These are phyloP conservation scores for Cydonia oblonga DNA, from an alignment of 331 rosid genomes.

Conservation along the genomic window DNA sequence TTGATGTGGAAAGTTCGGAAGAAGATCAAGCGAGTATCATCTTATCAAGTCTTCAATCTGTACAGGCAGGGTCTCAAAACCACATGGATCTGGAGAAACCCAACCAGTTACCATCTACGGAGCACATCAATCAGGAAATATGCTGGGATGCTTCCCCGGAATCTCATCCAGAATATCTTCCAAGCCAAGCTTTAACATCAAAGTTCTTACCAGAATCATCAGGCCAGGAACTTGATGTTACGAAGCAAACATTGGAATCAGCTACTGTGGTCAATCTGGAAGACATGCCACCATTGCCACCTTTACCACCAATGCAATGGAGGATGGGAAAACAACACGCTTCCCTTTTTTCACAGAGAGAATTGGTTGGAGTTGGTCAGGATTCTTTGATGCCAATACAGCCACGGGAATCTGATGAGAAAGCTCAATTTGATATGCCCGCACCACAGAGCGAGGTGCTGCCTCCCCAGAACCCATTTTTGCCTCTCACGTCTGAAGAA, in stretches of 20 bases:
- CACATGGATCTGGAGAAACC: slow-evolving; percentile 7
- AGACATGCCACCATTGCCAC: slow-evolving; percentile 93
- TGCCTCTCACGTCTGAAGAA: slow-evolving; percentile 25
- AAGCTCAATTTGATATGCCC: slow-evolving; percentile 4
- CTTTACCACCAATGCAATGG: slow-evolving; percentile 98
- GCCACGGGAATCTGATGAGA: slow-evolving; percentile 25
- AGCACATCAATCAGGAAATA: slow-evolving; percentile 23
- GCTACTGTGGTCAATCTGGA: slow-evolving; percentile 29
- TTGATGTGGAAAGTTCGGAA: slow-evolving; percentile 23
- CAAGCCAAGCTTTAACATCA: slow-evolving; percentile 19
- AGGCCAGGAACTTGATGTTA: slow-evolving; percentile 20
- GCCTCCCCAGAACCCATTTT: slow-evolving; percentile 33
- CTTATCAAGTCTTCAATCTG: slow-evolving; percentile 31
- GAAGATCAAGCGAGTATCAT: slow-evolving; percentile 15
- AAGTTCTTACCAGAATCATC: slow-evolving; percentile 25
- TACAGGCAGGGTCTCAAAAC: slow-evolving; percentile 5
- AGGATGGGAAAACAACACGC: slow-evolving; percentile 59
- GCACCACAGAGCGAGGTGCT: not conserved
- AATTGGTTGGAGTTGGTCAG: slow-evolving; percentile 23
- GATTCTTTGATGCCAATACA: slow-evolving; percentile 23
- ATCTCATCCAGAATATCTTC: slow-evolving; percentile 21
- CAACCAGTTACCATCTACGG: slow-evolving; percentile 17
- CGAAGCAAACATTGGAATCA: slow-evolving; percentile 29
- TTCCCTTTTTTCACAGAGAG: slow-evolving; percentile 22
- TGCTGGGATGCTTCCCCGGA: slow-evolving; percentile 19